Percentiles rank a stretch among this genome's conserved stretches.
These are phyloP conservation scores for Monosporascus cannonballus DNA, from an alignment of 2,329 filamentous ascomycete genomes.

Conservation along the genomic window DNA sequence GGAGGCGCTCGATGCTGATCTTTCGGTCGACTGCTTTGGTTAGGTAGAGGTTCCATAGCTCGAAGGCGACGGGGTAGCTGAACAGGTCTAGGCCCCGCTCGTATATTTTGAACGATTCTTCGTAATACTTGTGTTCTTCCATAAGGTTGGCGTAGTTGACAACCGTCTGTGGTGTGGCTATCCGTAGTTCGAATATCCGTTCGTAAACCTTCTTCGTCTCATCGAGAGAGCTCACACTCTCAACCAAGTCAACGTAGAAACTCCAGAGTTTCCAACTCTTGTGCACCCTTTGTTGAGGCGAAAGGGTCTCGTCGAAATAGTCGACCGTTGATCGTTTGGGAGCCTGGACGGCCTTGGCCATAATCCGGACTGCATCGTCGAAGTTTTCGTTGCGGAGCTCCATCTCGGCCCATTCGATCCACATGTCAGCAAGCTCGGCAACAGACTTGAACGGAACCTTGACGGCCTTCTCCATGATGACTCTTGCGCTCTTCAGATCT, in stretches of 20 bases:
- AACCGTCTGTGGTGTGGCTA: constrained; percentile 95
- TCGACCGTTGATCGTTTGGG: constrained; percentile 97
- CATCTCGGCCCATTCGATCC: constrained; percentile 99
- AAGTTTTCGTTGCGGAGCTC: constrained; percentile 95
- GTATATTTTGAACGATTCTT: constrained; percentile 97
- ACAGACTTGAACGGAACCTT: constrained; percentile 98
- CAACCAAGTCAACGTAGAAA: constrained; percentile 96
- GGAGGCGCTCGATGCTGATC: constrained; percentile 87
- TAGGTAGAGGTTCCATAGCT: constrained; percentile 96
- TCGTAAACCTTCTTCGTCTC: constrained; percentile 95
- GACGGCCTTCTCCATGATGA: constrained; percentile 96
- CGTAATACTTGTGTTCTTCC: constrained; percentile 90
- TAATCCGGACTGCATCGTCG: constrained; percentile 87
- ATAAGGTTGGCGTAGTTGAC: constrained; percentile 97
- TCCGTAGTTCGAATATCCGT: constrained; percentile 94
- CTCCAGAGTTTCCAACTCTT: constrained; percentile 99
- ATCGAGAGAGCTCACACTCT: constrained; percentile 84
- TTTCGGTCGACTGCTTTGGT: constrained; percentile 96
- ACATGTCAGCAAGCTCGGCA: constrained; percentile 94
- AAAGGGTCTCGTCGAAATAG: constrained; percentile 93
- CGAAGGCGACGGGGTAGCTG: constrained; percentile 95
- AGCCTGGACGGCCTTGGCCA: constrained; percentile 96
- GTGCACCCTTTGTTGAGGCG: constrained; percentile 92
- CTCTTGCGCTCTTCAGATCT: constrained; percentile 75
- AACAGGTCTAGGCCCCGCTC: constrained; percentile 97